Percentiles rank a stretch among this genome's conserved stretches.
Conservation (phyloP, 768 basidiomycete genomes). For the Chiua virens region DNA sequence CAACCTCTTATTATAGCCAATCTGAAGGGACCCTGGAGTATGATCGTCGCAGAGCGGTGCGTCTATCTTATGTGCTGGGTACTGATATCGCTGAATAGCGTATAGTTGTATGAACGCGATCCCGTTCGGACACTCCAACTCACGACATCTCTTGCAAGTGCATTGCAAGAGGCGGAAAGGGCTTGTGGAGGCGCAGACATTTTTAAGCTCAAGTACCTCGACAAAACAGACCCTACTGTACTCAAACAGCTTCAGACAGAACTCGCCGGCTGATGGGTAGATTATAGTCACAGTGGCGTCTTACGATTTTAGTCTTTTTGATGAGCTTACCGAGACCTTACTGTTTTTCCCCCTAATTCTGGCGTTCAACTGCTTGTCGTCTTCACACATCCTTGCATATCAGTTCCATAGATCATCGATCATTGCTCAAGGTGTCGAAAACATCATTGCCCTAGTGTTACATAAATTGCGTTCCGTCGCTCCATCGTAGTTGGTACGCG, state of each 20-base stretch:
- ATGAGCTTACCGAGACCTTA: neutral
- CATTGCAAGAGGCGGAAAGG: conserved; percentile 64
- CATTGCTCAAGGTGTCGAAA: neutral
- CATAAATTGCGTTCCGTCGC: conserved; percentile 41
- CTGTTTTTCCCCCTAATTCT: neutral
- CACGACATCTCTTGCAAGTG: conserved; percentile 54
- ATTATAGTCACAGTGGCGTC: neutral
- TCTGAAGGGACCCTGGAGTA: conserved; percentile 74
- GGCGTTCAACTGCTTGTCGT: neutral
- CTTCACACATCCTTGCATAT: conserved; percentile 1
- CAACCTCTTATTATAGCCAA: conserved; percentile 57
- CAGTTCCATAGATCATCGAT: conserved; percentile 1
- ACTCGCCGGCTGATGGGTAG: conserved; percentile 27
- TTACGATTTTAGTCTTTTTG: neutral
- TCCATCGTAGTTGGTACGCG: conserved; percentile 52
- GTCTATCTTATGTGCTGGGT: conserved; percentile 18
- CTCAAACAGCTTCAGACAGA: conserved; percentile 67
- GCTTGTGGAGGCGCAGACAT: conserved; percentile 54
- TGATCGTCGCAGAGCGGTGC: conserved; percentile 69
- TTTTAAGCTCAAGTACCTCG: conserved; percentile 62
- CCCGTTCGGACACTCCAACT: conserved; percentile 68
- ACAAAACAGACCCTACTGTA: conserved; percentile 70
- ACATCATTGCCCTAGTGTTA: conserved; percentile 27
- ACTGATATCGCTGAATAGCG: conserved; percentile 7
- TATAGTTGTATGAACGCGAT: conserved; percentile 68